Conservation (phyloP, 768 basidiomycete species). For the Suillus clintonianus region DNA sequence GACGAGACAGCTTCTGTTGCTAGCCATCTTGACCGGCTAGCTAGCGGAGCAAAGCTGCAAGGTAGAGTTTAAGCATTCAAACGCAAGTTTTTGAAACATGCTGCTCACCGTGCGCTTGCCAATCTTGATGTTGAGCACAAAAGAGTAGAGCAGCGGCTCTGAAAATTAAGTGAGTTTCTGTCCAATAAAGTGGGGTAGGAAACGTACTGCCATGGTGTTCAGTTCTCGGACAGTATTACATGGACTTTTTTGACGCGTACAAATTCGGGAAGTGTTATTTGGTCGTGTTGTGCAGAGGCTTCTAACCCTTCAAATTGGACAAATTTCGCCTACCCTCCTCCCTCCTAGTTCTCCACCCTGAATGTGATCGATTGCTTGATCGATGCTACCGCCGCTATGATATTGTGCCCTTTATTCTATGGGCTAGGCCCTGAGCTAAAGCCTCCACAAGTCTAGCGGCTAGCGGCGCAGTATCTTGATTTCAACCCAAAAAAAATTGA, state of each 20-base stretch:
- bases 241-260: conserved; percentile 11
- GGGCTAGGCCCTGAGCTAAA: background rate
- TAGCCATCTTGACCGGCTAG: conserved; percentile 52
- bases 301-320: background rate
- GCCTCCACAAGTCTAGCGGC: background rate
- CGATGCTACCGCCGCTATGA: background rate
- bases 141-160: conserved; percentile 24
- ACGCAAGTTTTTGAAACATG: conserved; percentile 2
- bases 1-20: conserved; percentile 51
- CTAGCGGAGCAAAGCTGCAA: conserved; percentile 24
- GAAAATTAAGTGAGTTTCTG: background rate
- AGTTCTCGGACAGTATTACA: conserved; percentile 15
- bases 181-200: background rate
- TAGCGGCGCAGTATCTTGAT: too few species aligned
- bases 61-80: conserved; percentile 3
- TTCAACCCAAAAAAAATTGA: too few species aligned
- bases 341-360: background rate
- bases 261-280: conserved; percentile 26
- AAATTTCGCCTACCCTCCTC: background rate
- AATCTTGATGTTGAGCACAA: conserved; percentile 20
- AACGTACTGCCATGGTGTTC: conserved; percentile 29
- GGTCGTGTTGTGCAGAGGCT: background rate
- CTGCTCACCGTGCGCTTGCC: conserved; percentile 12
- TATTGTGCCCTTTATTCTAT: background rate
- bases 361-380: background rate